Conservation (phyloP, 1,284 basidiomycete genomes). For the Heliocybe sulcata region DNA sequence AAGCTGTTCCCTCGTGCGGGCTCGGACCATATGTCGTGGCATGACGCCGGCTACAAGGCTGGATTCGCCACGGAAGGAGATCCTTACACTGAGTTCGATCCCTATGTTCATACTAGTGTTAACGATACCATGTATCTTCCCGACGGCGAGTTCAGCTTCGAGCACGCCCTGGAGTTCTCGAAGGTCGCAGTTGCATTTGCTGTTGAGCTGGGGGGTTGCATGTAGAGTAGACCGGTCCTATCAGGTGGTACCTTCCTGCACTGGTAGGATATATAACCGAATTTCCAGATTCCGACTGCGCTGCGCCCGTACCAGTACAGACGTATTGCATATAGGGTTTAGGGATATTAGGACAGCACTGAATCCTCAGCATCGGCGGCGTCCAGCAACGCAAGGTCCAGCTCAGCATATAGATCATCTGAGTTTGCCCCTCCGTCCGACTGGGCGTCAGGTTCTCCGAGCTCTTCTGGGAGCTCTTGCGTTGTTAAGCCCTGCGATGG, state of each 20-base stretch:
- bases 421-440: neutral
- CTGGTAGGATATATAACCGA: too few species aligned
- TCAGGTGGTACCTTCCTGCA: too few species aligned
- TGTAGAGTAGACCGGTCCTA: too few species aligned
- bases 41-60: neutral
- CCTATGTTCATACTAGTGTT: constrained; percentile 35
- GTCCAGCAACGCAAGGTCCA: neutral
- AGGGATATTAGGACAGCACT: too few species aligned
- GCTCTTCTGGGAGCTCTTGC: constrained; percentile 9
- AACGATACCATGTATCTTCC: constrained; percentile 3
- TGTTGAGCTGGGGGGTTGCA: constrained; percentile 23
- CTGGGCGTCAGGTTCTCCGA: neutral
- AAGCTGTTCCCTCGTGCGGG: neutral
- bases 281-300: too few species aligned
- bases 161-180: constrained; percentile 30
- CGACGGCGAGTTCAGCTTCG: constrained; percentile 31
- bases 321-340: too few species aligned
- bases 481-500: neutral
- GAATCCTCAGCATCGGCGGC: neutral
- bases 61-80: constrained; percentile 1
- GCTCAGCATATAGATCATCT: neutral
- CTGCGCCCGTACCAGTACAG: too few species aligned
- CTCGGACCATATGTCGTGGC: neutral
- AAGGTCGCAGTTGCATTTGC: constrained; percentile 37
- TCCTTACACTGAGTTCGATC: constrained; percentile 7